Conservation (phyloP, 1,139 yeast genomes). For the Candida mesenterica region DNA sequence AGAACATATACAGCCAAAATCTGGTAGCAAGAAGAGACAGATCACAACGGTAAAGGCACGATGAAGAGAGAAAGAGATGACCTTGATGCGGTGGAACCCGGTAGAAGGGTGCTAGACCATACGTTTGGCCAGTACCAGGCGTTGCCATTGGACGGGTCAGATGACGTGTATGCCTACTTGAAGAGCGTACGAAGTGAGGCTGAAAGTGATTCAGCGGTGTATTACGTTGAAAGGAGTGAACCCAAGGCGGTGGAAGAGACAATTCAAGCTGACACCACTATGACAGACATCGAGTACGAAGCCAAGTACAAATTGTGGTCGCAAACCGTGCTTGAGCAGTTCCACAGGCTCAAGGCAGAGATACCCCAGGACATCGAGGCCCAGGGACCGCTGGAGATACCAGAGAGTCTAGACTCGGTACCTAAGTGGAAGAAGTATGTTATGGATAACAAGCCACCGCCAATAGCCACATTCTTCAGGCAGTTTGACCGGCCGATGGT, state of each 20-base stretch:
- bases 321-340: slow-evolving; percentile 2
- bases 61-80: background rate
- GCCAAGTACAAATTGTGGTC: slow-evolving; percentile 3
- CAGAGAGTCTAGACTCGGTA: slow-evolving; percentile 21
- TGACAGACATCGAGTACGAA: slow-evolving; percentile 4
- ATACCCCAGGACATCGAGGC: no score
- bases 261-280: slow-evolving; percentile 9
- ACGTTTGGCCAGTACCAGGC: slow-evolving; percentile 27
- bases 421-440: slow-evolving; percentile 33
- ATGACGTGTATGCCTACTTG: slow-evolving; percentile 28
- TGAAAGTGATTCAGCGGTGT: slow-evolving; percentile 13
- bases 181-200: slow-evolving; percentile 33
- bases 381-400: no score
- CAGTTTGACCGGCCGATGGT: slow-evolving; percentile 32
- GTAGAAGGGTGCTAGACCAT: slow-evolving; percentile 8
- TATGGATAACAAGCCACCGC: slow-evolving; percentile 29
- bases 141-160: slow-evolving; percentile 18
- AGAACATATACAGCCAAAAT: background rate
- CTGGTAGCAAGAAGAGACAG: no score
- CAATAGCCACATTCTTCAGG: slow-evolving; percentile 19
- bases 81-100: background rate
- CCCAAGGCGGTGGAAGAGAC: background rate
- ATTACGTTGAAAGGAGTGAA: slow-evolving; percentile 12
- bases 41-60: no score
- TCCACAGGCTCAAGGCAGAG: slow-evolving; percentile 7